Conservation (phyloP, 75 land plant species). For the Adiantum capillusveneris region DNA sequence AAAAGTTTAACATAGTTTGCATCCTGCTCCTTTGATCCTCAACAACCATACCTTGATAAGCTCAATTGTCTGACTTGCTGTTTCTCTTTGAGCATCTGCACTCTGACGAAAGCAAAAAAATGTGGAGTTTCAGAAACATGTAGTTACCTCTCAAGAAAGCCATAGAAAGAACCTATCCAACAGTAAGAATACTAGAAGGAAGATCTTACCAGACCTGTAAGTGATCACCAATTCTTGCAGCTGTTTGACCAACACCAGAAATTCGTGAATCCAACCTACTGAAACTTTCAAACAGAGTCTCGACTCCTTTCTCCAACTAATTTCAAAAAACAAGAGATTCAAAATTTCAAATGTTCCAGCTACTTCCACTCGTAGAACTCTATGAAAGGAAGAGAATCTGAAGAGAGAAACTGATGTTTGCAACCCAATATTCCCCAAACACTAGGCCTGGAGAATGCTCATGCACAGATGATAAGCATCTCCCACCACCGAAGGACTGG, state of each 20-base stretch:
- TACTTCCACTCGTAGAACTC: no score
- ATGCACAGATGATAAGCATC: no score
- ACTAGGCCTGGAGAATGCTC: no score
- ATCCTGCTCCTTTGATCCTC: no score
- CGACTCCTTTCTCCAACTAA: conserved; percentile 95
- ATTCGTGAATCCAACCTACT: conserved; percentile 90
- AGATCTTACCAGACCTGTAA: conserved; percentile 57
- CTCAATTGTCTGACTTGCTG: conserved; percentile 96
- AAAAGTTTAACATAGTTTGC: no score
- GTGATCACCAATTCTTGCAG: conserved; percentile 99
- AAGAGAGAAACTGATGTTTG: no score
- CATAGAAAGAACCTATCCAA: background rate
- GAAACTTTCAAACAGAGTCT: conserved; percentile 85
- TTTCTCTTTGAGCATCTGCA: conserved; percentile 96
- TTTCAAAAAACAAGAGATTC: no score
- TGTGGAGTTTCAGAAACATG: background rate
- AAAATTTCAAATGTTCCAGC: no score
- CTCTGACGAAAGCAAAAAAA: conserved; percentile 42
- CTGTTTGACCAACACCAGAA: conserved; percentile 98
- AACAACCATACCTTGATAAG: conserved; percentile 65
- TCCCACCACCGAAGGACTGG: no score
- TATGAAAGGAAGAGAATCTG: no score
- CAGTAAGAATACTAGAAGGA: background rate
- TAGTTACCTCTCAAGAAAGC: background rate
- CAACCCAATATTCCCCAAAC: no score